Evolutionary conservation across 2,329 filamentous ascomycete species (phyloP).

Genomic region (Stachybotrys chartarum): DNA sequence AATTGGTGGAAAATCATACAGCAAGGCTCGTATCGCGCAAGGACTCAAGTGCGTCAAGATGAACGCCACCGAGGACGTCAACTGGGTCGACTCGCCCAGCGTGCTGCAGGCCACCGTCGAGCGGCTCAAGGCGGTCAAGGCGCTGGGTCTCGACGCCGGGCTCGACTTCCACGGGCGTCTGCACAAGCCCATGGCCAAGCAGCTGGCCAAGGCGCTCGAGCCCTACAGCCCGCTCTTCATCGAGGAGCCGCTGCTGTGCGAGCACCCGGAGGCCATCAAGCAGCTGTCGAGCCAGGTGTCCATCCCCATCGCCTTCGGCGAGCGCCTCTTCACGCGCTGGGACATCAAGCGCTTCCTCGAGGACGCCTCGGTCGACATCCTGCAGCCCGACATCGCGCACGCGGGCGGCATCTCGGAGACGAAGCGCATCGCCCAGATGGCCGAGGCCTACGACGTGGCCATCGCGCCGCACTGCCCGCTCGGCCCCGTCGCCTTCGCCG

Average conservation of each 20-base stretch:
- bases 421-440: slow-evolving; percentile 58
- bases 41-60: slow-evolving; percentile 62
- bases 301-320: slow-evolving; percentile 61
- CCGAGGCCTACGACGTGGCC: slow-evolving; percentile 62
- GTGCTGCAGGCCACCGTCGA: slow-evolving; percentile 55
- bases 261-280: slow-evolving; percentile 54
- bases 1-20: slow-evolving; percentile 1
- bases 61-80: slow-evolving; percentile 67
- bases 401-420: slow-evolving; percentile 63
- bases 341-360: slow-evolving; percentile 64
- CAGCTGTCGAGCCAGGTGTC: slow-evolving; percentile 39
- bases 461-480: slow-evolving; percentile 65
- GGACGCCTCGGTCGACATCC: slow-evolving; percentile 55
- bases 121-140: slow-evolving; percentile 60
- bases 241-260: slow-evolving; percentile 62
- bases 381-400: slow-evolving; percentile 64
- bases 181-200: slow-evolving; percentile 69
- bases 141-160: slow-evolving; percentile 60
- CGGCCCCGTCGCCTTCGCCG: slow-evolving; percentile 62
- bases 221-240: slow-evolving; percentile 62
- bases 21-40: slow-evolving; percentile 46
- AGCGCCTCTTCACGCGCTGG: slow-evolving; percentile 62
- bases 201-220: slow-evolving; percentile 58
- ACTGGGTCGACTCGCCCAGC: slow-evolving; percentile 63
- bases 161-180: slow-evolving; percentile 70